phyloP scores from a whole-genome alignment of 2,329 filamentous ascomycete species.

The Botryotinia convoluta region DNA sequence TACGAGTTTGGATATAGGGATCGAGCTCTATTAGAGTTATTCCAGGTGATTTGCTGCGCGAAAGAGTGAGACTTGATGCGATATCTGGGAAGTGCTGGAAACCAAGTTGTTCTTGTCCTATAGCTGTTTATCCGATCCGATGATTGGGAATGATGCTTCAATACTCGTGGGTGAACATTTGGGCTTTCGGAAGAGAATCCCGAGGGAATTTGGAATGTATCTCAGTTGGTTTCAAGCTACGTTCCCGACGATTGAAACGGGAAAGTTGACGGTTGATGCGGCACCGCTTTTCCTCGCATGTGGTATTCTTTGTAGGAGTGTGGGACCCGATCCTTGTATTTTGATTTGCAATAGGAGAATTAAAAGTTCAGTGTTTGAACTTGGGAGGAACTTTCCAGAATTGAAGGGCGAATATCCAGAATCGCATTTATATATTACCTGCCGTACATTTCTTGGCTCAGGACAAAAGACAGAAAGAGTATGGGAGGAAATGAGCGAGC shows the following conservation, averaged over 20 bases:
- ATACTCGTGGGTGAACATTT: neutral
- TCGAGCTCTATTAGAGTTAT: neutral
- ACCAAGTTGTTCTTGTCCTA: neutral
- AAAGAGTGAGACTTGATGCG: neutral
- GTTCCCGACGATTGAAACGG: neutral
- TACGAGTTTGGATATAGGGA: neutral
- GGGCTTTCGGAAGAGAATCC: neutral
- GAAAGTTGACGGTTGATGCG: neutral
- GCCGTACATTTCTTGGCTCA: neutral
- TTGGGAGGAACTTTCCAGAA: no score
- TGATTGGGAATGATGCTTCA: neutral
- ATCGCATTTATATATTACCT: neutral
- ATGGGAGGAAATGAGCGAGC: neutral
- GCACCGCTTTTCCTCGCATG: neutral
- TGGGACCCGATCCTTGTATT: neutral
- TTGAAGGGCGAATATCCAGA: neutral
- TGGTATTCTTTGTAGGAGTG: neutral
- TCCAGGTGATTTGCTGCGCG: neutral
- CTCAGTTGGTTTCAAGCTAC: neutral
- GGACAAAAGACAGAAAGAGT: neutral
- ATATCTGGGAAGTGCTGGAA: neutral
- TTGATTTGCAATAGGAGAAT: neutral
- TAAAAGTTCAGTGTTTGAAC: neutral
- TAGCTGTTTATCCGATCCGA: neutral
- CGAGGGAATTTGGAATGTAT: neutral